Conservation (phyloP, 305 asterid species). For the Lippia alba region DNA sequence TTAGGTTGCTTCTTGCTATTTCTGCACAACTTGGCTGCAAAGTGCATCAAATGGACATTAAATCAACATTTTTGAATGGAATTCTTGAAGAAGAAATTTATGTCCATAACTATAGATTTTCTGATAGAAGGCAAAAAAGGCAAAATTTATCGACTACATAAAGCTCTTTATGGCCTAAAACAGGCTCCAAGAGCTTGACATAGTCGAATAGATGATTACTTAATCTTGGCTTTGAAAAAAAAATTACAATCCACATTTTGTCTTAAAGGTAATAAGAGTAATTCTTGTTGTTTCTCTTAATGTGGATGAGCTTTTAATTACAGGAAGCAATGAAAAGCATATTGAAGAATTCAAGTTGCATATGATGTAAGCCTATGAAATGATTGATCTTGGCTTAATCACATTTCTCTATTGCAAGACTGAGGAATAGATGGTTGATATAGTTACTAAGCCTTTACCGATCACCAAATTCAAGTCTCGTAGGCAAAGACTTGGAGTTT, state of each 20-base stretch:
- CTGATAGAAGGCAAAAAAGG: background rate
- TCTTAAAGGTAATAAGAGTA: background rate
- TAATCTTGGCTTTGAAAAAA: background rate
- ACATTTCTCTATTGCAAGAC: too few species aligned
- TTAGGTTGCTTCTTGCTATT: slow-evolving; percentile 3
- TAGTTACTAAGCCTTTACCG: too few species aligned
- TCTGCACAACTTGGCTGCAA: background rate
- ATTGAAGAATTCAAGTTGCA: background rate
- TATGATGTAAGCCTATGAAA: background rate
- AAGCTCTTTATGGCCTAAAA: slow-evolving; percentile 11
- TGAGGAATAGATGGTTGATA: too few species aligned
- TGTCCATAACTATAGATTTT: background rate
- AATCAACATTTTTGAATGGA: slow-evolving; percentile 24
- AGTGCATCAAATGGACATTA: slow-evolving; percentile 25
- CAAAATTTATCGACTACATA: background rate
- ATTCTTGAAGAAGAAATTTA: background rate
- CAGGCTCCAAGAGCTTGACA: slow-evolving; percentile 1
- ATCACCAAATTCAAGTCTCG: background rate
- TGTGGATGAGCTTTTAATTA: background rate
- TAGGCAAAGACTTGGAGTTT: too few species aligned
- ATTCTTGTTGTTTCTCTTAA: background rate
- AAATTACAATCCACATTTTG: background rate
- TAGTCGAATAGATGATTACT: background rate
- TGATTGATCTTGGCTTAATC: background rate
- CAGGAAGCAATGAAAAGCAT: background rate